A percentile compares a stretch with the other conserved stretches of the same genome.
Conservation (phyloP, 306 rosid genomes). For the Sindora glabra region DNA sequence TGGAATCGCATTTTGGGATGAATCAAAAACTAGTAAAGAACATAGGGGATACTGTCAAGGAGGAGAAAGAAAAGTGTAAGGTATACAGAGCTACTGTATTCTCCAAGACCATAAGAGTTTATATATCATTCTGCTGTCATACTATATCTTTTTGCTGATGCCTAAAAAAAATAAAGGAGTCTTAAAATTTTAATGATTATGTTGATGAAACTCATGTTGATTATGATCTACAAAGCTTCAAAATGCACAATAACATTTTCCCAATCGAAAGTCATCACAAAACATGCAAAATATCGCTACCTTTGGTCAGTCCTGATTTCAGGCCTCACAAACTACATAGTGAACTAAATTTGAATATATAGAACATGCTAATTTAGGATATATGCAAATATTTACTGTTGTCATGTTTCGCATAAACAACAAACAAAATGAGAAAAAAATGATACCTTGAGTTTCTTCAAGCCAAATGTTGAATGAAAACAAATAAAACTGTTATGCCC, state of each 20-base stretch:
- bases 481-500: constrained; percentile 51
- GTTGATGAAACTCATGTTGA: not conserved
- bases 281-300: not conserved
- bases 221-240: not conserved
- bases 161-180: not conserved
- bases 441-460: constrained; percentile 63
- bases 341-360: not conserved
- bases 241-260: not conserved
- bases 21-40: constrained; percentile 67
- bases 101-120: not conserved
- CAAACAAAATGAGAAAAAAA: not conserved
- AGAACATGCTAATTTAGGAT: not conserved
- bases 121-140: not conserved
- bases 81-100: not conserved
- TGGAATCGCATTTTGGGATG: constrained; percentile 70
- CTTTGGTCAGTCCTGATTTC: not conserved
- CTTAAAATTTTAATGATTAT: not conserved
- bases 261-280: not conserved
- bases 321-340: not conserved
- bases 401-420: not conserved
- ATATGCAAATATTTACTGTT: not conserved
- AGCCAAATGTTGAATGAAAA: constrained; percentile 57
- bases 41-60: constrained; percentile 54
- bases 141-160: not conserved
- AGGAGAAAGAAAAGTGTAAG: constrained; percentile 10